phyloP scores from a whole-genome alignment of 23 red algal species.

The Pyropia yezoensis region DNA sequence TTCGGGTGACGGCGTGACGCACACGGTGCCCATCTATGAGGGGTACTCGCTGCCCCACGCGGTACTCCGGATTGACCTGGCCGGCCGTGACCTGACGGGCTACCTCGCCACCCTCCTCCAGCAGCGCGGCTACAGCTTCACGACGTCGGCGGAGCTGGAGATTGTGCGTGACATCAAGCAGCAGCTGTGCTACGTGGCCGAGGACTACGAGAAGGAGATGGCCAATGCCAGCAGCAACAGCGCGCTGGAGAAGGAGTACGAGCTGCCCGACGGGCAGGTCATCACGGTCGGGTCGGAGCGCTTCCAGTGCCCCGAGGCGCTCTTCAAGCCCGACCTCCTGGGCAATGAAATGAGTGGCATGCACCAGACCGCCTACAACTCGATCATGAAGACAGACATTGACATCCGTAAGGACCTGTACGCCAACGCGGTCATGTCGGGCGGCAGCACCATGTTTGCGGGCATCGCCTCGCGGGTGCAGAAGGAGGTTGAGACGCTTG shows the following conservation, averaged over 20 bases:
- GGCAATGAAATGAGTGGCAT: conserved; percentile 89
- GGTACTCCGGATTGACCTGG: conserved; percentile 92
- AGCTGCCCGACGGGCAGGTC: conserved; percentile 97
- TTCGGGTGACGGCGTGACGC: conserved; percentile 97
- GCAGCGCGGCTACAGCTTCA: conserved; percentile 96
- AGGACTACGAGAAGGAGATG: conserved; percentile 96
- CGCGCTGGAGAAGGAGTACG: conserved; percentile 95
- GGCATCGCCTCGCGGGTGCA: conserved; percentile 95
- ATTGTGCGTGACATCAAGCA: conserved; percentile 99
- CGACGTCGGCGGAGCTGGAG: conserved; percentile 97
- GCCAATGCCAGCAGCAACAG: conserved; percentile 56
- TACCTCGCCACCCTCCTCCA: conserved; percentile 89
- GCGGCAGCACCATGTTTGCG: conserved; percentile 95
- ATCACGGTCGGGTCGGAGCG: conserved; percentile 92
- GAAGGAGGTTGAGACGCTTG: conserved; percentile 72
- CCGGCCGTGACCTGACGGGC: conserved; percentile 93
- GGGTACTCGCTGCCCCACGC: conserved; percentile 96
- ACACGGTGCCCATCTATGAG: conserved; percentile 99
- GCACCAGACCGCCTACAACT: conserved; percentile 82
- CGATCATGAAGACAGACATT: conserved; percentile 99
- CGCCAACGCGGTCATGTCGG: conserved; percentile 95
- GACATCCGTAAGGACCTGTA: conserved; percentile 99
- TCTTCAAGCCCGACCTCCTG: conserved; percentile 94
- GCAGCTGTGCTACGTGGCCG: conserved; percentile 94
- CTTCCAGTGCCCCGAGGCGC: conserved; percentile 96